Evolutionary conservation across 148 eudicot genomes (phyloP), one percentile per base, ranked within the genome.

Genomic region (Amaranthus palmeri): DNA sequence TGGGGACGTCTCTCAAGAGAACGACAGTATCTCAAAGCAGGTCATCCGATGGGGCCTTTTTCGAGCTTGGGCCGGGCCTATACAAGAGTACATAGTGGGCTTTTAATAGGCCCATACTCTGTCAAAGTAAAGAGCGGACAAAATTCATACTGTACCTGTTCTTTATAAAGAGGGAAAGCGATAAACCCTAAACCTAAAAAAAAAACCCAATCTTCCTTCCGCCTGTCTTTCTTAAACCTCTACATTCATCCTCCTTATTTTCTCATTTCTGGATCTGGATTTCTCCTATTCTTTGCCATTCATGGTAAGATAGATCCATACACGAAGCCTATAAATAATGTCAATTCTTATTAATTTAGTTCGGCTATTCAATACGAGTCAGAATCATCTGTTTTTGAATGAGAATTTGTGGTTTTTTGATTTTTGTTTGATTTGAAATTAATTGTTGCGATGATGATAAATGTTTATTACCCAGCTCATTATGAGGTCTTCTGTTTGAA

Each of bases 21-120:
- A n/a, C n/a, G n/a, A n/a, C n/a, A n/a, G 97, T 78, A 93, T 85
- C 0, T 88, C 72, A 53, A 91, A 86, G 18, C 98, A 97, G 0
- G 97, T 91, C 59, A 72, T 85, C 60, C 89, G 96, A 53, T 84
- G 67, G 3, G 96, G 93, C 82, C 78, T 83, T 72, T 91, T 93
- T 7, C 98, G 85, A 6, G 97, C 98, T 75, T 93, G 97, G 43
- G 97, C 98, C 6, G 91, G 56, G 56, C 14, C 56, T 11, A 54
- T 9, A 54, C 4, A 54, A 9, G 56, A n/a, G 42, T 6, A 3
- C 43, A 62, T 7, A 68, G 14, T 69, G 72, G 72, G 72, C 74
- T 47, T 2, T 25, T 25, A 25, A 12, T 13, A 58, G 4, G 8
- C 8, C 8, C 4, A 43, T 4, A 60, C 44, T 40, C 45, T 60